Evolutionary conservation across 179 eudicot species (phyloP), one percentile per base, ranked within the genome.

Genomic region (Spinacia oleracea): DNA sequence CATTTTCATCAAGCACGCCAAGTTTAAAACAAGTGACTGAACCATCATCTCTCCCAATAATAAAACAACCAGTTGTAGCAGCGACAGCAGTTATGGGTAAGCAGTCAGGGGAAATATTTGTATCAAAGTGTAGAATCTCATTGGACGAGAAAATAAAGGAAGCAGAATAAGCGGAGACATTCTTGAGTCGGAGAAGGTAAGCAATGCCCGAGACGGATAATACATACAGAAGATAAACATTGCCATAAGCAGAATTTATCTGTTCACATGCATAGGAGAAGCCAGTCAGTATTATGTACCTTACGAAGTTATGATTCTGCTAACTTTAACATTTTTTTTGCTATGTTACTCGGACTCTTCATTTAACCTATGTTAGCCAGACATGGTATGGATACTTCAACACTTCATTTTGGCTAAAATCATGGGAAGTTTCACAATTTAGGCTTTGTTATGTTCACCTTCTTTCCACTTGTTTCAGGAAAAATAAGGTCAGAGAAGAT

Each of bases 11-110:
- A 81, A 91, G 88, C 71, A 76, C 73, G 73, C 97, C 99, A 76
- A 92, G 85, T 74, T 80, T 94, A 63, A 92, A 87, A 81, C 90
- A 94, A 83, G 82, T 75, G 73, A 92, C 86, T 21, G 97, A 89
- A 62, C 99, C 99, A 80, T 92, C 98, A 75, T 84, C 87, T 86
- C 95, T 90, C 83, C 99, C 99, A 77, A 92, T 82, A 23, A 92
- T 84, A 74, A 96, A 84, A 82, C 89, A 92, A 27, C 97, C 97
- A 31, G 83, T 65, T 14, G 77, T 83, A 32, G 97, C 98, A 81
- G 94, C 79, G 63, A 86, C 90, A 70, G 92, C 87, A 74, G 92
- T 90, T 66, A 92, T 80, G 59, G 82, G 84, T 73, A 90, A 92
- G 82, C 80, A 67, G 48, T 88, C 86, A 64, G 88, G 86, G 79